phyloP scores from a whole-genome alignment of 2,329 filamentous ascomycete genomes.

The Diaporthe aspalathi region DNA sequence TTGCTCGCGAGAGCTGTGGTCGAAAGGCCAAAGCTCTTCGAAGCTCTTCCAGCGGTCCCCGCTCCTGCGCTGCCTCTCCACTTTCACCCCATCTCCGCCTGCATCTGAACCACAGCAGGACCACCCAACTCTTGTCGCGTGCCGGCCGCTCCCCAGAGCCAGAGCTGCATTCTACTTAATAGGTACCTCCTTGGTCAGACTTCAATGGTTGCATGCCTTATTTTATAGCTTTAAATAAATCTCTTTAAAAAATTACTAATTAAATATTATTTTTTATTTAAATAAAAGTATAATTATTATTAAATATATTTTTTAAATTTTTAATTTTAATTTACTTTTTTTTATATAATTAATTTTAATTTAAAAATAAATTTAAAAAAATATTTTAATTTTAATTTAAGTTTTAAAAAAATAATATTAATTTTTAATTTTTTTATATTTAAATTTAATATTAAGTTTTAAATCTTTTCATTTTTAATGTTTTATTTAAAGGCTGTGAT shows the following conservation, averaged over 20 bases:
- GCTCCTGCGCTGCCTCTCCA: neutral
- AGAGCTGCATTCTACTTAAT: neutral
- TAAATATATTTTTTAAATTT: neutral
- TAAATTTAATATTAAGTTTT: neutral
- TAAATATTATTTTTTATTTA: neutral
- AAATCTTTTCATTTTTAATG: neutral
- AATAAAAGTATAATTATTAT: no score
- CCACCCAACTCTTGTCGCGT: conserved; percentile 6
- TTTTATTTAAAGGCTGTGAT: no score
- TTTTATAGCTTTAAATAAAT: neutral
- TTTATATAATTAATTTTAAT: neutral
- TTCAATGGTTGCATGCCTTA: neutral
- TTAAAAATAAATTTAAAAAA: neutral
- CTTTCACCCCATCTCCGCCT: neutral
- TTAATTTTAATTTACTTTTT: neutral
- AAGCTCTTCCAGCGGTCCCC: conserved; percentile 13
- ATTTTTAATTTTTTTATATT: neutral
- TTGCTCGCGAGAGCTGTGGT: conserved; percentile 10
- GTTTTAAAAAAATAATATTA: neutral
- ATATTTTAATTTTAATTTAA: neutral
- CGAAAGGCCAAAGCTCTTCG: conserved; percentile 17
- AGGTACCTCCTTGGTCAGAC: neutral
- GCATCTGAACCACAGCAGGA: neutral
- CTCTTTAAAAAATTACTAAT: neutral
- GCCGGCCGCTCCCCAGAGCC: conserved; percentile 10